Evolutionary conservation across 1,139 yeast genomes (phyloP).

Genomic region (Blastobotrys indianensis): DNA sequence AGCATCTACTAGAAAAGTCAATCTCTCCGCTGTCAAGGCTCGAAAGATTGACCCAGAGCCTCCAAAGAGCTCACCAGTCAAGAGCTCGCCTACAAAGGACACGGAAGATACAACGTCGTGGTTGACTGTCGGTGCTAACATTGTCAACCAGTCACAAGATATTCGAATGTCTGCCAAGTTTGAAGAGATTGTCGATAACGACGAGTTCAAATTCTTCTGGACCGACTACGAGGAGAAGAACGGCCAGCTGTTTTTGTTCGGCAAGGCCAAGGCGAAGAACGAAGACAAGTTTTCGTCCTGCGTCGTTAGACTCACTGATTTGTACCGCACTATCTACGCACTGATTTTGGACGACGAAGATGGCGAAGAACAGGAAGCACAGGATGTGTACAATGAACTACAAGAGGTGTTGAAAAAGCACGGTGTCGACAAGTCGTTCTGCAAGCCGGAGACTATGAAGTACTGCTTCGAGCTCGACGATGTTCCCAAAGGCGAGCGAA

Average conservation of each 20-base stretch:
- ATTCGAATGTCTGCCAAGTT: constrained; percentile 1
- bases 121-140: constrained; percentile 5
- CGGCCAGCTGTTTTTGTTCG: constrained; percentile 67
- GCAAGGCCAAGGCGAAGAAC: constrained; percentile 59
- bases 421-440: constrained; percentile 56
- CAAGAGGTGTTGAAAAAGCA: constrained; percentile 56
- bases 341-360: constrained; percentile 51
- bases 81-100: not conserved
- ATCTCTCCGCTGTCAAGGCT: constrained; percentile 2
- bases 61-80: constrained; percentile 1
- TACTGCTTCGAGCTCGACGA: constrained; percentile 85
- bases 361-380: constrained; percentile 43
- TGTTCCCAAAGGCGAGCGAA: constrained; percentile 65
- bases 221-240: constrained; percentile 80
- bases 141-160: constrained; percentile 2
- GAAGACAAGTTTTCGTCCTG: constrained; percentile 53
- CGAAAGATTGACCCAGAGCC: constrained; percentile 13
- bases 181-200: constrained; percentile 27
- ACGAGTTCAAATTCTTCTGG: constrained; percentile 75
- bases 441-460: constrained; percentile 67
- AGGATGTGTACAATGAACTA: constrained; percentile 75
- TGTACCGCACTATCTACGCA: constrained; percentile 68
- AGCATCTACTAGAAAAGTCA: constrained; percentile 2
- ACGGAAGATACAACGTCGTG: constrained; percentile 11
- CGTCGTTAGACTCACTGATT: constrained; percentile 67